These are phyloP conservation scores for Euclidium syriacum DNA, from an alignment of 345 rosid species.

Conservation along the genomic window DNA sequence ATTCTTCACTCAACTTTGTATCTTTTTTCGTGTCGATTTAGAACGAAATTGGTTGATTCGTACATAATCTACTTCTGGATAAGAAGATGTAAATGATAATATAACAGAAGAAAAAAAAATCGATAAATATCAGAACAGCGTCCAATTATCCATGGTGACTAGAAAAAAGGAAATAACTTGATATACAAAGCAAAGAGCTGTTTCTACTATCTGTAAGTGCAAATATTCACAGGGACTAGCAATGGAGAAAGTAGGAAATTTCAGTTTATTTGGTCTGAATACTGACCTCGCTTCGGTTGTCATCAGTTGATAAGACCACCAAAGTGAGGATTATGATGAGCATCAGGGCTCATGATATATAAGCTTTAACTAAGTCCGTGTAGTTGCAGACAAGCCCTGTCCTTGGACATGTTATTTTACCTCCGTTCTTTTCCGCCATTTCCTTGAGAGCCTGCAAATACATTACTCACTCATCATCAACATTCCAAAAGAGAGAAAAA, in stretches of 20 bases:
- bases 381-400: constrained; percentile 59
- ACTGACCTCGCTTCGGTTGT: constrained; percentile 15
- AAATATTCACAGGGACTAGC: constrained; percentile 22
- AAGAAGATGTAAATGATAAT: not conserved
- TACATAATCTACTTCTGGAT: not conserved
- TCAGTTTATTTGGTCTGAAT: constrained; percentile 12
- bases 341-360: constrained; percentile 49
- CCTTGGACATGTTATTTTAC: constrained; percentile 80
- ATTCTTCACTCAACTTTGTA: not conserved
- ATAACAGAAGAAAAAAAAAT: not conserved
- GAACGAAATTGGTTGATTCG: not conserved
- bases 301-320: constrained; percentile 11
- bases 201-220: constrained; percentile 11
- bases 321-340: constrained; percentile 13
- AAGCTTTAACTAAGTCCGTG: constrained; percentile 82
- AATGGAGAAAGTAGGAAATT: constrained; percentile 19
- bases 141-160: not conserved
- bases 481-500: not conserved
- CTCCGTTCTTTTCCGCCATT: constrained; percentile 76
- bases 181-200: constrained; percentile 25
- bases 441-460: constrained; percentile 79
- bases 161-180: constrained; percentile 3
- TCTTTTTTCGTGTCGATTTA: not conserved
- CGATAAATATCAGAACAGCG: not conserved
- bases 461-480: too few species aligned